Evolutionary conservation across 257 asterid genomes (phyloP).

Genomic region (Linderniella brevidens): DNA sequence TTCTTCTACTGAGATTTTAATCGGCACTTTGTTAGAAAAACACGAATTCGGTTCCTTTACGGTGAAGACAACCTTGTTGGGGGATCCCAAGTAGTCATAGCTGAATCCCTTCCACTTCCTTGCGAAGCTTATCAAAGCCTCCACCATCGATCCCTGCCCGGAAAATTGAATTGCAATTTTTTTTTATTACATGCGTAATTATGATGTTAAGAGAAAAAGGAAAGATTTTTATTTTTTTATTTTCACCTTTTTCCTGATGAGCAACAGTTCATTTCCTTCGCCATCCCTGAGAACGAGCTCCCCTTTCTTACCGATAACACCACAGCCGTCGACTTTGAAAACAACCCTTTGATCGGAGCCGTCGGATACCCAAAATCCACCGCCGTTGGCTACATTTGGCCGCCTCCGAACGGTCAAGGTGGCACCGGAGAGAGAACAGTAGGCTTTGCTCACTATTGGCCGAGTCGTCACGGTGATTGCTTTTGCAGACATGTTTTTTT

Average conservation of each 20-base stretch:
- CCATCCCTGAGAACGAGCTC: slow-evolving; percentile 46
- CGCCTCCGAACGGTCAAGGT: slow-evolving; percentile 49
- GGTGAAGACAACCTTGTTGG: slow-evolving; percentile 38
- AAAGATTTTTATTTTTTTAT: too few species aligned
- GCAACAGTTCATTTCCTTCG: slow-evolving; percentile 41
- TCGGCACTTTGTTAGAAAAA: slow-evolving; percentile 14
- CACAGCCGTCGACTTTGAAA: slow-evolving; percentile 72
- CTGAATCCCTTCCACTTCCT: slow-evolving; percentile 58
- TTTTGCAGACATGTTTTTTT: too few species aligned
- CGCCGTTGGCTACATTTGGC: slow-evolving; percentile 72
- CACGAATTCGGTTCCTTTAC: slow-evolving; percentile 51
- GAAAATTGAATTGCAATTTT: background rate
- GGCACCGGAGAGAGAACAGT: slow-evolving; percentile 44
- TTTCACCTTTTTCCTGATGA: slow-evolving; percentile 48
- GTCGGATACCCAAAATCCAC: slow-evolving; percentile 51
- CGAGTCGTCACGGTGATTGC: background rate
- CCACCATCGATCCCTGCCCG: slow-evolving; percentile 53
- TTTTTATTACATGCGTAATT: too few species aligned
- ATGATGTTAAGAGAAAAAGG: too few species aligned
- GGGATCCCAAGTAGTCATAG: slow-evolving; percentile 27
- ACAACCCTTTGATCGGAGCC: slow-evolving; percentile 27
- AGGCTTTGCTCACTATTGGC: slow-evolving; percentile 58
- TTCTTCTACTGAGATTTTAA: slow-evolving; percentile 33
- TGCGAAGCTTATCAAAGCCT: slow-evolving; percentile 52
- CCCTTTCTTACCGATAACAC: slow-evolving; percentile 52